A percentile compares a stretch with the other conserved stretches of the same genome.
phyloP scores from a whole-genome alignment of 176 grass and related monocot species.

The Juncus inflexus region DNA sequence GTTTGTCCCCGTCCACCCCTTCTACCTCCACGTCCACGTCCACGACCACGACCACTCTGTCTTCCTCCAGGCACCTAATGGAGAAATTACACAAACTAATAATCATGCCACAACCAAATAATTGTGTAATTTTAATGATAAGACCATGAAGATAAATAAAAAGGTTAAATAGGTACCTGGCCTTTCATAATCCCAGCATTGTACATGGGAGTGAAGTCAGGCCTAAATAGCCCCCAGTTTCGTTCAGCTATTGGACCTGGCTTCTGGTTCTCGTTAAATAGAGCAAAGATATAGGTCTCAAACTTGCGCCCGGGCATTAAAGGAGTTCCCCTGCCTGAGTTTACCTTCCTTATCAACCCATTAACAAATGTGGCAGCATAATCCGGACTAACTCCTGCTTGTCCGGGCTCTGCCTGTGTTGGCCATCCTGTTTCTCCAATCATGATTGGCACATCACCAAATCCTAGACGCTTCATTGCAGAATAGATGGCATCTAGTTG shows the following conservation, averaged over 20 bases:
- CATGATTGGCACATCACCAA: conserved; percentile 66
- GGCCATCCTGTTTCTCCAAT: conserved; percentile 93
- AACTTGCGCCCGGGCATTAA: conserved; percentile 75
- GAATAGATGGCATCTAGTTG: conserved; percentile 87
- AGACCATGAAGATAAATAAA: background rate
- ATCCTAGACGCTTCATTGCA: conserved; percentile 69
- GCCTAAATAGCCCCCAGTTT: conserved; percentile 67
- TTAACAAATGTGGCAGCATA: conserved; percentile 52
- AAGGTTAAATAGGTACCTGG: conserved; percentile 2
- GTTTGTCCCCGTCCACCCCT: background rate
- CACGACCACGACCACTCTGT: background rate
- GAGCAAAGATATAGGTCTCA: conserved; percentile 79
- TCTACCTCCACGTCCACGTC: background rate
- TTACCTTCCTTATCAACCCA: conserved; percentile 45
- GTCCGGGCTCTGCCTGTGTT: conserved; percentile 53
- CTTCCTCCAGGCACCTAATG: background rate
- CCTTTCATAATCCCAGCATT: conserved; percentile 69
- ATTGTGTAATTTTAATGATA: too few relatives aligned
- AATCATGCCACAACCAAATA: too few relatives aligned
- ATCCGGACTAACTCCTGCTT: conserved; percentile 50
- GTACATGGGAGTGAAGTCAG: conserved; percentile 64
- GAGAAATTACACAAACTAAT: too few relatives aligned
- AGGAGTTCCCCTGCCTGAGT: conserved; percentile 51
- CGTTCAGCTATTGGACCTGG: conserved; percentile 79
- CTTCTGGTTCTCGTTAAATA: conserved; percentile 88